These are phyloP conservation scores for Sugiyamaella novakii DNA, from an alignment of 1,139 yeast species.

Conservation along the genomic window DNA sequence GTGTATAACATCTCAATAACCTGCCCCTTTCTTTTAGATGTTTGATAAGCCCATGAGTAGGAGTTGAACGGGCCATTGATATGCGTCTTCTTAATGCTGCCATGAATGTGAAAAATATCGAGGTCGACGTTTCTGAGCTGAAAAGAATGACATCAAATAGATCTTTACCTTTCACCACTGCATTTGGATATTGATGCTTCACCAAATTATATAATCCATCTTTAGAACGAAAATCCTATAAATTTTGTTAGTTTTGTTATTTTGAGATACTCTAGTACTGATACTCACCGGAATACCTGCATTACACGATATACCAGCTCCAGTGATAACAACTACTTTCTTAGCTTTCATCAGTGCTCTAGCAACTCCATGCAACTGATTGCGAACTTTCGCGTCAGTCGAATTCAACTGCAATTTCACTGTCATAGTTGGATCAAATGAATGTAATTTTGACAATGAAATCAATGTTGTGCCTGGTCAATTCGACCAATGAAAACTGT, in stretches of 20 bases:
- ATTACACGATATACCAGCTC: slow-evolving; percentile 94
- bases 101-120: slow-evolving; percentile 80
- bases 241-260: slow-evolving; percentile 11
- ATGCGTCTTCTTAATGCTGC: slow-evolving; percentile 68
- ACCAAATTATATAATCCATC: slow-evolving; percentile 81
- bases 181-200: slow-evolving; percentile 59
- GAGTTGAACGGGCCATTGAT: slow-evolving; percentile 71
- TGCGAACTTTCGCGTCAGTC: slow-evolving; percentile 9
- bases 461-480: too few relatives aligned
- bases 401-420: slow-evolving; percentile 18
- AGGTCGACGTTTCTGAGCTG: slow-evolving; percentile 61
- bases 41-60: slow-evolving; percentile 77
- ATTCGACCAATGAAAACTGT: too few relatives aligned
- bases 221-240: slow-evolving; percentile 72
- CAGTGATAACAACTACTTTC: slow-evolving; percentile 55
- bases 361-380: slow-evolving; percentile 31
- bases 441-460: too few relatives aligned
- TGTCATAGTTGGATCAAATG: slow-evolving; percentile 21
- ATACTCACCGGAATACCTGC: slow-evolving; percentile 80
- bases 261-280: too few relatives aligned
- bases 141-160: slow-evolving; percentile 84
- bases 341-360: slow-evolving; percentile 31
- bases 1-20: slow-evolving; percentile 80
- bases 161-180: slow-evolving; percentile 79
- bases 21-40: slow-evolving; percentile 65